Percentiles rank a stretch among this genome's conserved stretches.
phyloP scores from a whole-genome alignment of 140 eudicot genomes.

The Senecio squalidus region DNA sequence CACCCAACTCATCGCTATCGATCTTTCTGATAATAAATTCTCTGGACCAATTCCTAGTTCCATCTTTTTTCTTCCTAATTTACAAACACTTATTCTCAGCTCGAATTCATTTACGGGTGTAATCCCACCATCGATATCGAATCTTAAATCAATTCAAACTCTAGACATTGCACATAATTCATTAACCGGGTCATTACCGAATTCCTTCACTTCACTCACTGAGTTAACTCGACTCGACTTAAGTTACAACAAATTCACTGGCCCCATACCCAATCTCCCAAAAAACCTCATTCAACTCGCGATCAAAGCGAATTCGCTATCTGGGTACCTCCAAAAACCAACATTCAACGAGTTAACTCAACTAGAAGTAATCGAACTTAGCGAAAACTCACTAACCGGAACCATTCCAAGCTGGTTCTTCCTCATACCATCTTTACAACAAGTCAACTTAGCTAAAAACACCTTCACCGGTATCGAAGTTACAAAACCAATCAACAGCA shows the following conservation, averaged over 20 bases:
- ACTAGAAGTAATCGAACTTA: slow-evolving; percentile 68
- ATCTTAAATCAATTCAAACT: slow-evolving; percentile 34
- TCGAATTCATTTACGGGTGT: slow-evolving; percentile 62
- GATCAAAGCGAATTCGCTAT: slow-evolving; percentile 46
- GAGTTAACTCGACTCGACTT: slow-evolving; percentile 52
- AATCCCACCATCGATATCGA: slow-evolving; percentile 46
- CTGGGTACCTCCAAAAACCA: slow-evolving; percentile 41
- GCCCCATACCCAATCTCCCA: slow-evolving; percentile 62
- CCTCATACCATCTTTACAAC: slow-evolving; percentile 61
- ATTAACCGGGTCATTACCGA: slow-evolving; percentile 51
- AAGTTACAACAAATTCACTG: slow-evolving; percentile 77
- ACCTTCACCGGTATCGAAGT: slow-evolving; percentile 51
- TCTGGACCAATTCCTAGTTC: slow-evolving; percentile 61
- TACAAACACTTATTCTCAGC: slow-evolving; percentile 51
- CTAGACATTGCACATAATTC: slow-evolving; percentile 56
- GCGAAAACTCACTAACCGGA: slow-evolving; percentile 73
- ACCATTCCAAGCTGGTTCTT: slow-evolving; percentile 55
- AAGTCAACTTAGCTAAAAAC: slow-evolving; percentile 75
- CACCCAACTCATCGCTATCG: slow-evolving; percentile 55
- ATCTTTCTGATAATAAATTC: slow-evolving; percentile 60
- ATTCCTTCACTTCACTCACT: slow-evolving; percentile 36
- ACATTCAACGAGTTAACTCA: slow-evolving; percentile 50
- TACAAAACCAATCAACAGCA: slow-evolving; percentile 42
- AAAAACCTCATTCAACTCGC: slow-evolving; percentile 53
- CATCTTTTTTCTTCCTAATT: slow-evolving; percentile 49